A percentile compares a stretch with the other conserved stretches of the same genome.
phyloP scores from a whole-genome alignment of 2,329 filamentous ascomycete genomes.

The Xenosphaeropsis pyriputrescens region DNA sequence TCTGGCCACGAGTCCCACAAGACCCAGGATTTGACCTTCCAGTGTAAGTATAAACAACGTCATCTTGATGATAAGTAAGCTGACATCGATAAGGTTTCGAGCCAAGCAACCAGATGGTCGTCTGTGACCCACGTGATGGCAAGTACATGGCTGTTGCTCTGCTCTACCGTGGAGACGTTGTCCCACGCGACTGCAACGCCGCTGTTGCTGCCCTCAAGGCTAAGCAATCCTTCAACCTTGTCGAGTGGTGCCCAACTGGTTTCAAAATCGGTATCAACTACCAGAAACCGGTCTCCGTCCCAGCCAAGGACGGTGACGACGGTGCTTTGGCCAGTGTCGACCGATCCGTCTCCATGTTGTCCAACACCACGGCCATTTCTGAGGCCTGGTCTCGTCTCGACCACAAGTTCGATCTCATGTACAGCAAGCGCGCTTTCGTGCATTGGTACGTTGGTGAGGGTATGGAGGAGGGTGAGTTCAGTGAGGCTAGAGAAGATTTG shows the following conservation, averaged over 20 bases:
- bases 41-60: constrained; percentile 28
- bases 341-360: constrained; percentile 44
- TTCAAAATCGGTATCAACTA: constrained; percentile 59
- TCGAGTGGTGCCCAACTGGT: constrained; percentile 55
- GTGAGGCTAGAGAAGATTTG: constrained; percentile 49
- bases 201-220: constrained; percentile 48
- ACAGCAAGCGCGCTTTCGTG: constrained; percentile 55
- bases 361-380: constrained; percentile 52
- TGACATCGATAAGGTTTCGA: constrained; percentile 35
- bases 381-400: constrained; percentile 50
- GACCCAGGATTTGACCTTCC: constrained; percentile 47
- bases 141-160: constrained; percentile 58
- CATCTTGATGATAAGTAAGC: constrained; percentile 4
- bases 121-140: constrained; percentile 49
- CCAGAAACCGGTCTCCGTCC: constrained; percentile 38
- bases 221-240: constrained; percentile 48
- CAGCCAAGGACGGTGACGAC: constrained; percentile 19
- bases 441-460: constrained; percentile 59
- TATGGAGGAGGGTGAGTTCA: constrained; percentile 58
- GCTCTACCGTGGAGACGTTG: constrained; percentile 51
- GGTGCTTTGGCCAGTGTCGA: constrained; percentile 37
- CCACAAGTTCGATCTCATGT: constrained; percentile 59
- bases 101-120: constrained; percentile 56
- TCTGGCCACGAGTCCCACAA: constrained; percentile 53
- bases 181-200: constrained; percentile 43